Evolutionary conservation across 2,329 filamentous ascomycete species (phyloP), one percentile per base, ranked within the genome.

Genomic region (Aspergillus uvarum): DNA sequence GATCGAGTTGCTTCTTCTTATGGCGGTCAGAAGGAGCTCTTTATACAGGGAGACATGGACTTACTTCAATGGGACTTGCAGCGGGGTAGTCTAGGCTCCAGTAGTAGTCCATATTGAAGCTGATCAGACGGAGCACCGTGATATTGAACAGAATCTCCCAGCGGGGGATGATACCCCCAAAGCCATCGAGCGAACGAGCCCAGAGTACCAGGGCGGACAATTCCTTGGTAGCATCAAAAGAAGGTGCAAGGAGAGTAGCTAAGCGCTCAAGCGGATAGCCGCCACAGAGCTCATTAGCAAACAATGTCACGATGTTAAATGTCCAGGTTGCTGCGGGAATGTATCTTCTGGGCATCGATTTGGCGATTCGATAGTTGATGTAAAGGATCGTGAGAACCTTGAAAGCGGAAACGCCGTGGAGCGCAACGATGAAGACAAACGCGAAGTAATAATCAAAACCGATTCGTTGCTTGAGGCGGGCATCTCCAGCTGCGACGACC

Each of bases 91-190:
- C 87, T 2, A 90, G 76, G 68, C 91, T 95, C 94, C 95, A 99
- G 74, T 96, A 94, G 74, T 96, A 93, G 77, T 99, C 95, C 72
- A 99, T 77, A 74, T 98, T 98, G 83, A 96, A 99, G 74, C 94
- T 97, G 69, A 99, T 92, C 51, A 98, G 82, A 5, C 95, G 88
- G 58, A 99, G 80, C 26, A 98, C 89, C 3, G 94, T 97, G 63
- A 99, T 87, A 71, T 99, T 99, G 83, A 99, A 99, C 5, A 97
- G 83, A n/a, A 99, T 88, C 74, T 98, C 92, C 95, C 95, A 99
- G 60, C 94, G 85, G 0, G 89, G 82, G 72, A 96, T 87, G n/a
- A 99, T 79, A 0, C 95, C 95, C 7, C 91, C 87, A 65, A 89
- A 89, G 55, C 83, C 82, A 76, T 99, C 95, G 16, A 98, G 79